phyloP scores from a whole-genome alignment of 2,329 filamentous ascomycete genomes.

The Ophiostoma montium region DNA sequence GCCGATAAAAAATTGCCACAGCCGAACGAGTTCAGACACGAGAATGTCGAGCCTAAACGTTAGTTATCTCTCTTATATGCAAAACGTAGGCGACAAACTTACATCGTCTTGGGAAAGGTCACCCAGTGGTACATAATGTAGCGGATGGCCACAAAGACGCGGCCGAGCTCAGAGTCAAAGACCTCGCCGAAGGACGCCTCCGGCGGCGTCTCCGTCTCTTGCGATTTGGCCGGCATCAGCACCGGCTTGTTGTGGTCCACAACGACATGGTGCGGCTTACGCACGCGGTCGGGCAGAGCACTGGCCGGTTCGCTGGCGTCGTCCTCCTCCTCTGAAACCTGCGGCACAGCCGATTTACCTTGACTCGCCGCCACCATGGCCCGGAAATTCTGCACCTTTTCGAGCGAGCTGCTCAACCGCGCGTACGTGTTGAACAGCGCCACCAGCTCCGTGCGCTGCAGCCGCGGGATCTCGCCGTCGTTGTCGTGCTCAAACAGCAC shows the following conservation, averaged over 20 bases:
- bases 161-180: conserved; percentile 47
- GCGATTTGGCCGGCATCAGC: conserved; percentile 23
- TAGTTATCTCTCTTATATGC: no score
- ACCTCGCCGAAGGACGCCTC: conserved; percentile 43
- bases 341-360: conserved; percentile 15
- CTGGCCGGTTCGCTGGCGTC: conserved; percentile 11
- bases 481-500: conserved; percentile 88
- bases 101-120: conserved; percentile 46
- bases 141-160: conserved; percentile 47
- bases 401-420: conserved; percentile 67
- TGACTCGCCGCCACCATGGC: conserved; percentile 30
- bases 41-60: conserved; percentile 21
- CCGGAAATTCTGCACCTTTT: conserved; percentile 59
- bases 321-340: no score
- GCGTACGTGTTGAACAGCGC: conserved; percentile 90
- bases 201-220: conserved; percentile 19
- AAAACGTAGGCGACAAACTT: no score
- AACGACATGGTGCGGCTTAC: conserved; percentile 30
- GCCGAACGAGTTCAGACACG: conserved; percentile 29
- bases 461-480: conserved; percentile 43
- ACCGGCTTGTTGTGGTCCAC: conserved; percentile 16
- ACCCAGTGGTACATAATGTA: conserved; percentile 60
- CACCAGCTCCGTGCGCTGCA: conserved; percentile 84
- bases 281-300: conserved; percentile 22
- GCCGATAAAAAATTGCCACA: conserved; percentile 38